Evolutionary conservation across 441 rosid genomes (phyloP), one percentile per base, ranked within the genome.

Genomic region (Erodium texanum): DNA sequence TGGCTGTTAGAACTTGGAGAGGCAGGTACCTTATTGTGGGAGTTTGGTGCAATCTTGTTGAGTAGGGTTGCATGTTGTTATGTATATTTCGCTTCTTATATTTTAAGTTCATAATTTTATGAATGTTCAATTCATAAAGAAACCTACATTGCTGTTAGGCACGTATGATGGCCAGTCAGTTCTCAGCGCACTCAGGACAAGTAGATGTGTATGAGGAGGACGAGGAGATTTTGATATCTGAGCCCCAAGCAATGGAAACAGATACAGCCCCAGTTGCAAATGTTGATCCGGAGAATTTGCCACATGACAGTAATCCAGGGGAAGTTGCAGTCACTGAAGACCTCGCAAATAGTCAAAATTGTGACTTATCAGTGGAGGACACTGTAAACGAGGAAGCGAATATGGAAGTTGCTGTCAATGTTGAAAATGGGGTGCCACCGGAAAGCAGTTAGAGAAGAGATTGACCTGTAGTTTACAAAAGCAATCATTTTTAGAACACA

Each of bases 251-350:
- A 11, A 69, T 66, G 82, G 75, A 78, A 27, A 74, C 70, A 48
- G 81, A 74, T 71, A 24, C 45, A 24, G 54, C 72, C 10, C 72
- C 65, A 32, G 63, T 79, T 65, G 70, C 76, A 19, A 77, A 81
- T 10, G 77, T 64, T 65, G 69, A 69, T 5, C 62, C 29, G 3
- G 29, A 27, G 29, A 3, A 27, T 38, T 38, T 38, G 43, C 43
- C 43, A 7, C 43, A 54, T 0, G 75, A 65, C 41, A 41, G 62
- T 64, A 59, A 74, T 62, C 12, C 71, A 1, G 82, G 64, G 61
- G 82, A 76, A 68, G 77, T 67, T 65, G 66, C 74, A 65, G 82
- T 66, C 23, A 68, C 45, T 65, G 77, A 82, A 64, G 79, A 45
- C 14, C 54, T 48, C 62, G 68, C 67, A 67, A 62, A 68, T 73